Base-by-base conservation (phyloP, 768 basidiomycete species). In the Boletus vermiculosoides region DNA sequence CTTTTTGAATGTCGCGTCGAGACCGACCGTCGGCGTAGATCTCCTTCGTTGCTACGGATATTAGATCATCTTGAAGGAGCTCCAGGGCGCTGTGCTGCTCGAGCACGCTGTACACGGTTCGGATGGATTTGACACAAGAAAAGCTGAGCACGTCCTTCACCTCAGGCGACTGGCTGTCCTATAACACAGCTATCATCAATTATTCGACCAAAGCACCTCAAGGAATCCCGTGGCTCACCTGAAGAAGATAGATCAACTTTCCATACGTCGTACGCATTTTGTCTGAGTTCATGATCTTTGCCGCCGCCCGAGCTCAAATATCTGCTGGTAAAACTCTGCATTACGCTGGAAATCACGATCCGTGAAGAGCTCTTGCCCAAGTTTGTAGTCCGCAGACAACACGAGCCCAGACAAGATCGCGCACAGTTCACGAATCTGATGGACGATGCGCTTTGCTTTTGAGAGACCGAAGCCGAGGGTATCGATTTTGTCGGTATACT, bases 261-360 rank as follows among this genome's bases (percentile, higher is more conserved):
- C 92, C 92, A 58, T 94, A 94, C 9, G 89, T 93, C 30, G 88
- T 85, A 25, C 92, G 81, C 91, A 93, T 92, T 64, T 92, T 92
- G 67, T 93, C 92, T 0, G 92, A 92, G 63, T 93, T 94, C 89
- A 90, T 92, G 66, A 94, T 93, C 71, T 93, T 93, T 92, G 89
- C 56, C 91, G 80, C 49, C 90, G 77, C 20, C 92, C 90, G 23
- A 93, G 80, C 72, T 93, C 91, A 60, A 93, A 93, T 25, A 92
- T 79, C 15, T 78, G 73, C 57, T 91, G 89, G 65, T 87, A 94
- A 66, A 93, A 94, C 9, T 86, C 83, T 18, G 83, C 83, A 63
- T 94, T 94, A 15, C 83, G 78, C 57, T 88, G 78, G 66, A 94
- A 94, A 69, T 94, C 89, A 22, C 89, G 83, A 59, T 91, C 87